Percentiles rank a stretch among this genome's conserved stretches.
These are phyloP conservation scores for Phaseolus lunatus DNA, from an alignment of 306 rosid species.

Conservation along the genomic window DNA sequence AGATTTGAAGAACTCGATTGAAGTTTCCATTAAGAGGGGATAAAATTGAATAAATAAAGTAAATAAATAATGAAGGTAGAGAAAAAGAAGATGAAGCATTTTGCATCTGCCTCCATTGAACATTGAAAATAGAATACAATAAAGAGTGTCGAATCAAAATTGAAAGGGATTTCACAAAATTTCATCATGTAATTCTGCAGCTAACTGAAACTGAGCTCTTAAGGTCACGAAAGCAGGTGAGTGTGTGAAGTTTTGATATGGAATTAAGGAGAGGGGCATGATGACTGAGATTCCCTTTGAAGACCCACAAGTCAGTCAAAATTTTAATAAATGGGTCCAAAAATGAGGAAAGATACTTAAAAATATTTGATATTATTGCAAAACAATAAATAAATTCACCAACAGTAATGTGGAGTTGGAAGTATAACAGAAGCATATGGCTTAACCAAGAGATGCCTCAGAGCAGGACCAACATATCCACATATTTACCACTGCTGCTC, in stretches of 20 bases:
- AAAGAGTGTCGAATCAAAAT: constrained; percentile 69
- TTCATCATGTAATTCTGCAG: constrained; percentile 51
- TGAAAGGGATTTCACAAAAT: constrained; percentile 36
- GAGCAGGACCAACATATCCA: constrained; percentile 45
- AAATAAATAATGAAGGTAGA: no score
- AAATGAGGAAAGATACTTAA: constrained; percentile 28
- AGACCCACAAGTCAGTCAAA: constrained; percentile 48
- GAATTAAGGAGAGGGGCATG: constrained; percentile 50
- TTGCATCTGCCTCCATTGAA: not conserved
- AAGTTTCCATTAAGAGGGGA: no score
- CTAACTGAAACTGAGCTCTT: constrained; percentile 50
- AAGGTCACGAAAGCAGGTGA: constrained; percentile 51
- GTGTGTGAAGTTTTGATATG: constrained; percentile 53
- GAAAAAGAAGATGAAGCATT: not conserved
- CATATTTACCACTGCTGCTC: constrained; percentile 43
- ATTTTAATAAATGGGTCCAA: constrained; percentile 39
- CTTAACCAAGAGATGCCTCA: constrained; percentile 31
- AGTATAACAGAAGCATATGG: constrained; percentile 47
- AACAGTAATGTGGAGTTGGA: constrained; percentile 37
- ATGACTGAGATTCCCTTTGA: constrained; percentile 58
- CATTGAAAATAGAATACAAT: not conserved
- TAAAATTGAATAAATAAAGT: no score
- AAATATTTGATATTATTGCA: not conserved
- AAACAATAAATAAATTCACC: constrained; percentile 3
- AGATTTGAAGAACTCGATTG: no score